phyloP scores from a whole-genome alignment of 2,329 filamentous ascomycete species.

The Cephalotrichum gorgonifer region DNA sequence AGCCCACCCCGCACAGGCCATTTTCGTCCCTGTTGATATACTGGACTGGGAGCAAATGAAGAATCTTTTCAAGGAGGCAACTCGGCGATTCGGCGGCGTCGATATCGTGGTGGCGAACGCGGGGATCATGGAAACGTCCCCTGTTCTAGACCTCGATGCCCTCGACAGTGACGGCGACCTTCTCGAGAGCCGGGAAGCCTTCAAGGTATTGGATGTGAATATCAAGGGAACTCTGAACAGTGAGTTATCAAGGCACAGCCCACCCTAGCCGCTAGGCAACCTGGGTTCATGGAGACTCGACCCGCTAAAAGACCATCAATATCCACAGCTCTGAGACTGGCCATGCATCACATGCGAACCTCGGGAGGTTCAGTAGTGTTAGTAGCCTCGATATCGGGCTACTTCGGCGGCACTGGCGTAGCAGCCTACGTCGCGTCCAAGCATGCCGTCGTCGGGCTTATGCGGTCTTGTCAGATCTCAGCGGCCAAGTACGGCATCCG shows the following conservation, averaged over 20 bases:
- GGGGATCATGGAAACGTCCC: constrained; percentile 48
- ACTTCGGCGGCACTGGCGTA: constrained; percentile 10
- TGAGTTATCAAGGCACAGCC: background rate
- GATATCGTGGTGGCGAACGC: constrained; percentile 46
- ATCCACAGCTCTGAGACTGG: background rate
- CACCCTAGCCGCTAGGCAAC: too few relatives aligned
- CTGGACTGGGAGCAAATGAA: constrained; percentile 2
- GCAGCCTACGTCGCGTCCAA: constrained; percentile 11
- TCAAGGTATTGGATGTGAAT: constrained; percentile 10
- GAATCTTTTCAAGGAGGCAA: constrained; percentile 29
- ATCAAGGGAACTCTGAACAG: constrained; percentile 12
- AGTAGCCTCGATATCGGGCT: constrained; percentile 10
- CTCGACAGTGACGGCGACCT: constrained; percentile 38
- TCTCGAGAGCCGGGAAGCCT: constrained; percentile 4
- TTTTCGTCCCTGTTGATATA: constrained; percentile 1
- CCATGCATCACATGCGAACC: background rate
- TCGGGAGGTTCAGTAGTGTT: constrained; percentile 9
- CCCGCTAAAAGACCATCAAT: background rate
- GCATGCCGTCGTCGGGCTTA: constrained; percentile 10
- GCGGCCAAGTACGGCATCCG: constrained; percentile 6
- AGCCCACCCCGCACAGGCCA: background rate
- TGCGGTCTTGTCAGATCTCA: constrained; percentile 6
- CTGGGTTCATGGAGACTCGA: background rate
- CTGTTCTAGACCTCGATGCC: constrained; percentile 39
- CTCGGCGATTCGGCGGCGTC: constrained; percentile 40